These are phyloP conservation scores for Marsdenia floribunda DNA, from an alignment of 257 asterid genomes.

Conservation along the genomic window DNA sequence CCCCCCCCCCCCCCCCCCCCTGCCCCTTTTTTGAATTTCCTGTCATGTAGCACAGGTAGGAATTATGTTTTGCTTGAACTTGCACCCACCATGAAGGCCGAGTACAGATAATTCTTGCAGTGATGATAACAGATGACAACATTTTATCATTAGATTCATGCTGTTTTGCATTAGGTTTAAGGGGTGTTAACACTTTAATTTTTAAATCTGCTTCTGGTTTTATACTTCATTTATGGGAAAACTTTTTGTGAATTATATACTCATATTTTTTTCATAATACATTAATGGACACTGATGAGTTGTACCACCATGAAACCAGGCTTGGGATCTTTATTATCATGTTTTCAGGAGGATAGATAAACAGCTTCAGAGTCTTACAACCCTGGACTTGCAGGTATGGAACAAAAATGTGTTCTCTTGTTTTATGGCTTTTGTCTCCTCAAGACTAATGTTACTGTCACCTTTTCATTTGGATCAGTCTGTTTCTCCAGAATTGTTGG, in stretches of 20 bases:
- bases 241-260: neutral
- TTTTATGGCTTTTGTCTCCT: constrained; percentile 14
- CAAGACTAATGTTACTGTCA: constrained; percentile 3
- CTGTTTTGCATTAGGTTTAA: neutral
- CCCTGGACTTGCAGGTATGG: constrained; percentile 94
- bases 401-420: constrained; percentile 15
- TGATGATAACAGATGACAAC: neutral
- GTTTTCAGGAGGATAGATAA: constrained; percentile 92
- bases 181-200: neutral
- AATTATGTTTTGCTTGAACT: neutral
- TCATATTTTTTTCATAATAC: neutral
- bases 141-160: neutral
- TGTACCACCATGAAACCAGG: constrained; percentile 37
- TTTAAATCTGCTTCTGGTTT: neutral
- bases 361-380: constrained; percentile 91
- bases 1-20: no score
- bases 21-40: neutral
- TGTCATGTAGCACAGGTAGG: neutral
- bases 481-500: constrained; percentile 88
- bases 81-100: neutral
- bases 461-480: constrained; percentile 50
- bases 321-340: constrained; percentile 98
- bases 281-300: neutral
- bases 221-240: neutral
- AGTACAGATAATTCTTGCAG: neutral